Percentiles rank a stretch among this genome's conserved stretches.
Evolutionary conservation across 768 basidiomycete species (phyloP).

Genomic region (Cystobasidium ongulense): DNA sequence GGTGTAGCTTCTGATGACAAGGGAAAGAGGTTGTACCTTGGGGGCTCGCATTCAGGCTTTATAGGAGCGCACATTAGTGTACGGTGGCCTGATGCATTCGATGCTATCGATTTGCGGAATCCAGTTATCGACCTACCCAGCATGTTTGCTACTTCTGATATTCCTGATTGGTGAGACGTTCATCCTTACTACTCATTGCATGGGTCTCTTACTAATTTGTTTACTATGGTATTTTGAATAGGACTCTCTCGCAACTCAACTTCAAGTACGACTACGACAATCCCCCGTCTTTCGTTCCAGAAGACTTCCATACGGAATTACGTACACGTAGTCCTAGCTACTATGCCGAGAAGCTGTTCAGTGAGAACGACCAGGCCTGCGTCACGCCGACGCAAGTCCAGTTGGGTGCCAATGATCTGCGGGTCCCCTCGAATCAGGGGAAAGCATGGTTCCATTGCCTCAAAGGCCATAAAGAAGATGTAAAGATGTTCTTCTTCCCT

Average conservation of each 20-base stretch:
- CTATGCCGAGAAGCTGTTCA: slow-evolving; percentile 47
- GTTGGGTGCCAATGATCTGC: slow-evolving; percentile 56
- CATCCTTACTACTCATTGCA: neutral
- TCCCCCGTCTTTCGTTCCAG: slow-evolving; percentile 48
- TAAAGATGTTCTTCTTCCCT: neutral
- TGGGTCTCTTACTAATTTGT: neutral
- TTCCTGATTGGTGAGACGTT: slow-evolving; percentile 60
- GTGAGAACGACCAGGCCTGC: slow-evolving; percentile 42
- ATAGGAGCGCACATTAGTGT: slow-evolving; percentile 50
- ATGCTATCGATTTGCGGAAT: slow-evolving; percentile 59
- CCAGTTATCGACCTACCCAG: slow-evolving; percentile 61
- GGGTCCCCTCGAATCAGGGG: slow-evolving; percentile 60
- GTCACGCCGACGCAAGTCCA: slow-evolving; percentile 54
- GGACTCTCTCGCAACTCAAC: slow-evolving; percentile 48
- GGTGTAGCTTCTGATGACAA: slow-evolving; percentile 52
- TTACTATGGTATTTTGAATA: neutral
- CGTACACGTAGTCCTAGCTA: slow-evolving; percentile 49
- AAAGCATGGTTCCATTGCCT: slow-evolving; percentile 60
- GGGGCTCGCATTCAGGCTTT: slow-evolving; percentile 56
- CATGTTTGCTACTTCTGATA: slow-evolving; percentile 53
- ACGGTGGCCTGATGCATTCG: slow-evolving; percentile 57
- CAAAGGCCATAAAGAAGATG: slow-evolving; percentile 46
- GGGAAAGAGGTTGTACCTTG: slow-evolving; percentile 55
- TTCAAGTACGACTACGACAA: slow-evolving; percentile 44
- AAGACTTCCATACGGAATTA: slow-evolving; percentile 37